A percentile compares a stretch with the other conserved stretches of the same genome.
Evolutionary conservation across 441 rosid species (phyloP).

Genomic region (Capsella rubella): DNA sequence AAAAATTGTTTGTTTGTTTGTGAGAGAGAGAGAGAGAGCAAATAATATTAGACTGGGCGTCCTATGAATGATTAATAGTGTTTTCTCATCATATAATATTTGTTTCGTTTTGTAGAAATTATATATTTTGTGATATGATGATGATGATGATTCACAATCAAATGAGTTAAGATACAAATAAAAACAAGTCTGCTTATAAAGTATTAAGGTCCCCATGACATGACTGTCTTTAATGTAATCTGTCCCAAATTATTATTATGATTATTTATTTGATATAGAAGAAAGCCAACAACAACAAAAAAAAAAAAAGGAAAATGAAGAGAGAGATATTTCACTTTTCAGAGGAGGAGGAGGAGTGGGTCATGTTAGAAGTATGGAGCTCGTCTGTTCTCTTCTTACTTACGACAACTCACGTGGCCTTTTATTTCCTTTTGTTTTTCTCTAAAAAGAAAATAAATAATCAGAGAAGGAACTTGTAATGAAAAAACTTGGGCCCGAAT

Average conservation of each 20-base stretch:
- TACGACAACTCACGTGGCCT: slow-evolving; percentile 45
- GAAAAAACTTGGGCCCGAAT: slow-evolving; percentile 31
- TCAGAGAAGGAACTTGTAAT: slow-evolving; percentile 7
- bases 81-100: too few relatives aligned
- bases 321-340: slow-evolving; percentile 26
- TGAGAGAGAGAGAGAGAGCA: too few relatives aligned
- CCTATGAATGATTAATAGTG: too few relatives aligned
- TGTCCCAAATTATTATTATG: slow-evolving; percentile 34
- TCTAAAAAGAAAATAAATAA: neutral
- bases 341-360: slow-evolving; percentile 29
- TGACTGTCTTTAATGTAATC: slow-evolving; percentile 40
- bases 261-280: neutral
- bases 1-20: too few relatives aligned
- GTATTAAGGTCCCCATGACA: slow-evolving; percentile 44
- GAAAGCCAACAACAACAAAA: neutral
- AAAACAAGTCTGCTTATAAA: neutral
- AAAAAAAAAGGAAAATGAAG: neutral
- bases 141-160: too few relatives aligned
- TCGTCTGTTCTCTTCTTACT: slow-evolving; percentile 34
- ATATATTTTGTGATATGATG: neutral
- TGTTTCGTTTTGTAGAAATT: neutral
- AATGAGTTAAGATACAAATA: neutral
- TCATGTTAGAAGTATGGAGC: slow-evolving; percentile 41
- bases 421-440: neutral
- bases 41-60: too few relatives aligned